These are phyloP conservation scores for Penicillium sp. DNA, from an alignment of 2,329 filamentous ascomycete genomes.

Conservation along the genomic window DNA sequence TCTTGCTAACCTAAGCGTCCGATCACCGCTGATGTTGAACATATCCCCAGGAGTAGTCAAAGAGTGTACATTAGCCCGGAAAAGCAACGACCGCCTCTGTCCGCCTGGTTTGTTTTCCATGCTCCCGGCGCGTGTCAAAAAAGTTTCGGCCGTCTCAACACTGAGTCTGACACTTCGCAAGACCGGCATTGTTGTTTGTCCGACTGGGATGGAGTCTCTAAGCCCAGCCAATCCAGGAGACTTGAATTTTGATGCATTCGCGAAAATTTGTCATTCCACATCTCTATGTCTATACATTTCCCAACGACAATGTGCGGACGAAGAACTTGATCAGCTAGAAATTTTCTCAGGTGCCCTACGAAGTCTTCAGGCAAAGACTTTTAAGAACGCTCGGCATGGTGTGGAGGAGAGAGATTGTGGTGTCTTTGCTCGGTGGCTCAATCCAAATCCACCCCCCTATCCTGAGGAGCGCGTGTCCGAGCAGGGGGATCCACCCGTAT, in stretches of 20 bases:
- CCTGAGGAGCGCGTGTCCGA: slow-evolving; percentile 4
- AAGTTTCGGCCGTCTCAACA: slow-evolving; percentile 19
- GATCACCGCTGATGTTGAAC: slow-evolving; percentile 19
- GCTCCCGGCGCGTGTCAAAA: slow-evolving; percentile 15
- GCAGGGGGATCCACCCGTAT: slow-evolving; percentile 1
- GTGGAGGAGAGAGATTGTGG: background rate
- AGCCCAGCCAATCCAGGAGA: slow-evolving; percentile 13
- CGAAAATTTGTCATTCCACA: slow-evolving; percentile 21
- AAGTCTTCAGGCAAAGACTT: slow-evolving; percentile 13
- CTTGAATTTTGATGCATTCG: slow-evolving; percentile 14
- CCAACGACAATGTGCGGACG: slow-evolving; percentile 18
- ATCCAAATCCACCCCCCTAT: slow-evolving; percentile 21
- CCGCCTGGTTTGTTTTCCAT: slow-evolving; percentile 2
- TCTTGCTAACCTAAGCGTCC: slow-evolving; percentile 20
- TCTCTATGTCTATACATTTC: slow-evolving; percentile 20
- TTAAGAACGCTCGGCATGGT: background rate
- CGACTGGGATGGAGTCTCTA: slow-evolving; percentile 13
- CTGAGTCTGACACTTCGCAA: slow-evolving; percentile 16
- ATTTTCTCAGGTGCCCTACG: slow-evolving; percentile 14
- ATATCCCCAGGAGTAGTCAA: slow-evolving; percentile 16
- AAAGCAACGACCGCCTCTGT: slow-evolving; percentile 3
- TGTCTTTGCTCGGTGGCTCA: slow-evolving; percentile 9
- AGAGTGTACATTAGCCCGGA: slow-evolving; percentile 14
- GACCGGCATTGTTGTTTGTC: slow-evolving; percentile 19
- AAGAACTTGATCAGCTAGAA: slow-evolving; percentile 16